phyloP scores from a whole-genome alignment of 805 yeast species.

The Pichia nakasei region DNA sequence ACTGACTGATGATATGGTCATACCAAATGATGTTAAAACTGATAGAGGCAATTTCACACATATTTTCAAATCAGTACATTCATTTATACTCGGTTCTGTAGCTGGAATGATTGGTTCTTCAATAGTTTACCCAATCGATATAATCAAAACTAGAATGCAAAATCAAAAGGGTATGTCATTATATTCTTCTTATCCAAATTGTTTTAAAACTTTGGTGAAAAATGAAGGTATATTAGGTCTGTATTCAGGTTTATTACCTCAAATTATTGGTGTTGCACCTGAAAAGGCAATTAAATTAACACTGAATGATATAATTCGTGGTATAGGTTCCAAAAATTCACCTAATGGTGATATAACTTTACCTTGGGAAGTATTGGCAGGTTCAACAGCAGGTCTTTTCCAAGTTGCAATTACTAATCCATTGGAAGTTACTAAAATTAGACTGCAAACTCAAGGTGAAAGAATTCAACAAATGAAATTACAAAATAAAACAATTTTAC shows the following conservation, averaged over 20 bases:
- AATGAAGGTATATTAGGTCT: slow-evolving; percentile 80
- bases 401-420: slow-evolving; percentile 97
- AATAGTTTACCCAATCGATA: slow-evolving; percentile 91
- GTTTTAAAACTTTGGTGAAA: slow-evolving; percentile 66
- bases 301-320: slow-evolving; percentile 82
- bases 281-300: slow-evolving; percentile 96
- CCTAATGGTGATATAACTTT: slow-evolving; percentile 40
- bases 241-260: slow-evolving; percentile 90
- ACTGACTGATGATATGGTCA: slow-evolving; percentile 45
- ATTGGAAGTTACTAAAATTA: slow-evolving; percentile 87
- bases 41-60: slow-evolving; percentile 36
- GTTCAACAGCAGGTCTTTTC: slow-evolving; percentile 93
- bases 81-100: slow-evolving; percentile 82
- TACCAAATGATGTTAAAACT: slow-evolving; percentile 5
- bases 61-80: slow-evolving; percentile 79
- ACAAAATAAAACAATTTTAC: slow-evolving; percentile 23
- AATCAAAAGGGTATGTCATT: slow-evolving; percentile 70
- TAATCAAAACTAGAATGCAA: slow-evolving; percentile 95
- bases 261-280: slow-evolving; percentile 94
- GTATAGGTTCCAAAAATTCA: slow-evolving; percentile 48
- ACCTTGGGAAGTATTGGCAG: slow-evolving; percentile 71
- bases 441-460: slow-evolving; percentile 90
- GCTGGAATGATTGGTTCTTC: slow-evolving; percentile 99
- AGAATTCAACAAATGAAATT: slow-evolving; percentile 31
- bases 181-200: slow-evolving; percentile 77